A percentile compares a stretch with the other conserved stretches of the same genome.
phyloP scores from a whole-genome alignment of 306 rosid genomes.

The Vicia faba region DNA sequence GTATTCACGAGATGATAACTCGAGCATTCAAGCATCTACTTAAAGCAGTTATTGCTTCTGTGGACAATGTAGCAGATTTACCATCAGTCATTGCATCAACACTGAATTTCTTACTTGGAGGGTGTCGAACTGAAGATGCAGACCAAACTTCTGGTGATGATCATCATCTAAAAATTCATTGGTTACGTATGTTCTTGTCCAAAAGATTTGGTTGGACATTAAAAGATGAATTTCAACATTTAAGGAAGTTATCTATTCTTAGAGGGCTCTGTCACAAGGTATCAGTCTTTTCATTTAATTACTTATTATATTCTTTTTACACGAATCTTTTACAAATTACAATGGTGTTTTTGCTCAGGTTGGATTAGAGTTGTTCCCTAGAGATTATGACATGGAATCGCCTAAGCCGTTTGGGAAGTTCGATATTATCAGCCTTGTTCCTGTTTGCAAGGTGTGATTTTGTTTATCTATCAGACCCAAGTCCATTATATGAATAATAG shows the following conservation, averaged over 20 bases:
- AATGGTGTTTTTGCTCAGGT: conserved; percentile 50
- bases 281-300: conserved; percentile 13
- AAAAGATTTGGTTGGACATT: conserved; percentile 77
- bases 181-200: conserved; percentile 61
- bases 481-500: conserved; percentile 26
- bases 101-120: conserved; percentile 77
- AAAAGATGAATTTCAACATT: conserved; percentile 71
- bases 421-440: conserved; percentile 82
- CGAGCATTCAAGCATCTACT: conserved; percentile 92
- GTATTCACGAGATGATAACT: conserved; percentile 95
- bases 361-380: conserved; percentile 83
- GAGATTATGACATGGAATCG: conserved; percentile 83
- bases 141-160: conserved; percentile 51
- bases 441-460: conserved; percentile 80
- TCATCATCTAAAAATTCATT: conserved; percentile 60
- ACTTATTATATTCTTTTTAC: neutral
- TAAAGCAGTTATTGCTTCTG: conserved; percentile 73
- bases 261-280: conserved; percentile 95
- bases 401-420: conserved; percentile 68
- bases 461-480: neutral
- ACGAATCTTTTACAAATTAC: conserved; percentile 29
- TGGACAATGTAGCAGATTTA: conserved; percentile 53
- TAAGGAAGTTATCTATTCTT: conserved; percentile 80
- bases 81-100: conserved; percentile 66
- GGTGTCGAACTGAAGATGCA: conserved; percentile 45